A percentile compares a stretch with the other conserved stretches of the same genome.
phyloP scores from a whole-genome alignment of 768 basidiomycete species.

The Lactarius hatsudake region DNA sequence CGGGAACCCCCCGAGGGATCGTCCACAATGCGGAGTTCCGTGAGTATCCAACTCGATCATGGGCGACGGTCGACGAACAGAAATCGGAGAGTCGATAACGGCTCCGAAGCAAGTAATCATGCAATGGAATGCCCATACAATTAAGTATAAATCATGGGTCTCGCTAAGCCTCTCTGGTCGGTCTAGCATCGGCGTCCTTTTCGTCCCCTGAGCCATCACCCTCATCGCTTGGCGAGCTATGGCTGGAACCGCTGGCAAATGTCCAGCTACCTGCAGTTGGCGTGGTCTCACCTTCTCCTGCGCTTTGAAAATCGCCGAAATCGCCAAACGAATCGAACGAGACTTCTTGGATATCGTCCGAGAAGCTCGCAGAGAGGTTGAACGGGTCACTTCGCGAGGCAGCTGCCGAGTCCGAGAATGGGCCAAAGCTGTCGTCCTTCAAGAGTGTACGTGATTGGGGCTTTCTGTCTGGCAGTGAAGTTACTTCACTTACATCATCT shows the following conservation, averaged over 20 bases:
- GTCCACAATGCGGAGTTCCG: neutral
- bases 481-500: constrained; percentile 48
- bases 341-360: constrained; percentile 62
- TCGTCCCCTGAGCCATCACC: constrained; percentile 23
- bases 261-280: constrained; percentile 73
- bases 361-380: constrained; percentile 46
- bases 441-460: constrained; percentile 4
- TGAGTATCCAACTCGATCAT: neutral
- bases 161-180: constrained; percentile 8
- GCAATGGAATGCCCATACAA: constrained; percentile 16
- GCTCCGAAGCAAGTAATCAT: neutral
- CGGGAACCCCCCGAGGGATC: neutral
- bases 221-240: constrained; percentile 21
- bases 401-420: constrained; percentile 68
- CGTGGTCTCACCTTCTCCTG: constrained; percentile 48
- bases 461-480: neutral
- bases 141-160: constrained; percentile 26
- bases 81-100: neutral
- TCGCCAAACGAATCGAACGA: constrained; percentile 63
- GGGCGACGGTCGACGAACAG: neutral
- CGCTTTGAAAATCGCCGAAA: constrained; percentile 76
- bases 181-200: constrained; percentile 16
- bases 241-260: constrained; percentile 44
- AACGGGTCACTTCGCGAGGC: constrained; percentile 52
- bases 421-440: constrained; percentile 69